Evolutionary conservation across 768 basidiomycete species (phyloP).

Genomic region (Hericium rajendrae): DNA sequence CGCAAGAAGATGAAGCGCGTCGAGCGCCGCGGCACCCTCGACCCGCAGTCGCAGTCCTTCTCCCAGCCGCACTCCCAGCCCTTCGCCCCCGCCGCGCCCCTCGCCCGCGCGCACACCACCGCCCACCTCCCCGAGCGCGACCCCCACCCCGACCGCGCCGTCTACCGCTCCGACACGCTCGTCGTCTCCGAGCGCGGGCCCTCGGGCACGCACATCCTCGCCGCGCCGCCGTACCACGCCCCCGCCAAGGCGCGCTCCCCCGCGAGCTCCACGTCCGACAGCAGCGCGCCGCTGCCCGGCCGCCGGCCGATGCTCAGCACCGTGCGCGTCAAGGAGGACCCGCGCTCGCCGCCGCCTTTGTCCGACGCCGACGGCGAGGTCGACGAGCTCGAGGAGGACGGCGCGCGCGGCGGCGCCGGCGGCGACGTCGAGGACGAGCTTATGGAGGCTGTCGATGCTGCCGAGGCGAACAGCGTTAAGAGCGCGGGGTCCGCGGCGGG

Average conservation of each 20-base stretch:
- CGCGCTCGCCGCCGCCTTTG: background rate
- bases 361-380: conserved; percentile 27
- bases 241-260: conserved; percentile 9
- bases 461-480: conserved; percentile 21
- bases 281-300: background rate
- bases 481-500: too few relatives aligned
- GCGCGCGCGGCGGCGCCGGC: background rate
- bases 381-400: background rate
- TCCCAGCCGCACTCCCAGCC: conserved; percentile 16
- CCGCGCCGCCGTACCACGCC: conserved; percentile 13
- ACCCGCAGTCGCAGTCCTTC: conserved; percentile 14
- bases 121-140: background rate
- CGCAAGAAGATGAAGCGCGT: conserved; percentile 79
- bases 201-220: conserved; percentile 13
- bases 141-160: conserved; percentile 3
- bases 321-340: background rate
- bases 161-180: conserved; percentile 10
- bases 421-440: conserved; percentile 26
- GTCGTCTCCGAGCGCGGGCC: conserved; percentile 16
- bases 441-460: conserved; percentile 30
- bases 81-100: conserved; percentile 4
- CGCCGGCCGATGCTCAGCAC: background rate
- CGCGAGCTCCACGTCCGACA: background rate
- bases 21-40: conserved; percentile 57
- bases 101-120: background rate